A percentile compares a stretch with the other conserved stretches of the same genome.
phyloP scores from a whole-genome alignment of 225 moss, liverwort and hornwort genomes.

The Asterella californica region DNA sequence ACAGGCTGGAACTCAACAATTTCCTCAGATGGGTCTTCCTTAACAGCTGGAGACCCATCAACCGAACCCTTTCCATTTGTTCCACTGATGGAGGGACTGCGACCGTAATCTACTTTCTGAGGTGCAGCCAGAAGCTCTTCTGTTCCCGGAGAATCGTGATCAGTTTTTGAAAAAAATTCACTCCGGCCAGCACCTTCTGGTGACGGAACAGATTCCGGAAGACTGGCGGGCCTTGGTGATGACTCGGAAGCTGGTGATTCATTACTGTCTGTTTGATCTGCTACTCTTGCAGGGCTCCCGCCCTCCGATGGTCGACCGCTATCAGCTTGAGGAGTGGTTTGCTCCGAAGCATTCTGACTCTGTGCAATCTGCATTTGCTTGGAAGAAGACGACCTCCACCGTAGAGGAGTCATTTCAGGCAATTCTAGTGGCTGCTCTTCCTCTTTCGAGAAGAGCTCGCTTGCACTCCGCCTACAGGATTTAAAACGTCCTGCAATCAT shows the following conservation, averaged over 20 bases:
- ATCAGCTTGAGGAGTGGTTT: not conserved
- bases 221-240: not conserved
- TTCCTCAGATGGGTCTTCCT: constrained; percentile 28
- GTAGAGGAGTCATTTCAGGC: constrained; percentile 38
- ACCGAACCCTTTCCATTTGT: not conserved
- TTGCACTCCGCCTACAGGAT: constrained; percentile 41
- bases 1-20: constrained; percentile 37
- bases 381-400: constrained; percentile 43
- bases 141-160: not conserved
- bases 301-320: not conserved
- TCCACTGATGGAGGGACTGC: not conserved
- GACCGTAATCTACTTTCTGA: not conserved
- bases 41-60: not conserved
- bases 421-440: constrained; percentile 29
- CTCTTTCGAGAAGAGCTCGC: constrained; percentile 39
- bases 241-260: not conserved
- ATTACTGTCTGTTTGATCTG: not conserved
- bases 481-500: constrained; percentile 38
- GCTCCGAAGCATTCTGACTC: not conserved
- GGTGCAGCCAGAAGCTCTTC: not conserved
- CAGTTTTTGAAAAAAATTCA: not conserved
- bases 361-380: constrained; percentile 19
- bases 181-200: not conserved
- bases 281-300: not conserved
- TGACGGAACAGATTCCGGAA: constrained; percentile 4